Base-by-base conservation (phyloP, 441 rosid species). In the Corymbia calophylla region DNA sequence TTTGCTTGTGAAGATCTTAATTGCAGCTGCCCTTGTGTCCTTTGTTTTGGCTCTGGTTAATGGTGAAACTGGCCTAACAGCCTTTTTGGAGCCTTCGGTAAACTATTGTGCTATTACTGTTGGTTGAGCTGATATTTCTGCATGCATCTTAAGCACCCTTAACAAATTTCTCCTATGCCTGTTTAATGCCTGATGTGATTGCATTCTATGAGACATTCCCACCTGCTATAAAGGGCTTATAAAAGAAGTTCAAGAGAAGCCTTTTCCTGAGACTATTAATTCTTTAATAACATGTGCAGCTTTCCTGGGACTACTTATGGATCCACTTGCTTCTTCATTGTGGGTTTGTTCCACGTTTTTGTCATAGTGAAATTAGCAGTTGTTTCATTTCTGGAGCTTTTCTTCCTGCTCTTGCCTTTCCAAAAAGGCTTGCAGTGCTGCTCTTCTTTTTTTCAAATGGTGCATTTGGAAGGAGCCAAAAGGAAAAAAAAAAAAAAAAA, bases 81-180 rank as follows among this genome's bases (percentile, higher is more conserved):
- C 99, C 55, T 98, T 97, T 94, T 92, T 98, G 94, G 99, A 98
- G 97, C 99, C 99, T 94, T 98, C 95, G 94, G 99, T 98, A 95
- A 95, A 98, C 23, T 62, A 87, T 64, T 39, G 27, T 87, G n/a
- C 87, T 49, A 51, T 87, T 81, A 53, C 56, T 32, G 44, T 81
- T 60, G 19, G 87, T 60, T 55, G 58, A 55, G n/a, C 51, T 86
- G 53, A 62, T 90, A 35, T 80, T 32, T 86, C 62, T 32, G 62
- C 85, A n/a, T 31, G 16, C 27, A 18, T n/a, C 47, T 82, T 31
- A 31, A 81, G 73, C 17, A 15, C 53, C 60, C 77, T 51, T 32
- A 29, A 54, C 29, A 60, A 21, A 35, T 86, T 21, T 39, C 82
- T 77, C 70, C 31, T 58, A 48, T 53, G 49, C 87, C 51, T 88